phyloP scores from a whole-genome alignment of 2,329 filamentous ascomycete genomes.

The Trichoderma pleuroti region DNA sequence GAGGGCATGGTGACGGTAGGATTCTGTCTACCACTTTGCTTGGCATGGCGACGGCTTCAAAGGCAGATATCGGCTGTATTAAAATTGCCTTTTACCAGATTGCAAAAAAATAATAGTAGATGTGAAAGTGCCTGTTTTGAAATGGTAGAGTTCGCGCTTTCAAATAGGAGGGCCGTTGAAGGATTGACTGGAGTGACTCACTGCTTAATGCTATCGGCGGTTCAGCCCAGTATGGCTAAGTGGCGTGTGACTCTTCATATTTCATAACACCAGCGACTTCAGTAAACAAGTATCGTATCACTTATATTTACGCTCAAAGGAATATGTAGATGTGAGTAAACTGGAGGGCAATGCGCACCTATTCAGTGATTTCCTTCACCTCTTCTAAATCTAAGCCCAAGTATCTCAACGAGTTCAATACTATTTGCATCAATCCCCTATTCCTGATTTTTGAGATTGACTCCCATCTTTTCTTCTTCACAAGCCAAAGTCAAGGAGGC shows the following conservation, averaged over 20 bases:
- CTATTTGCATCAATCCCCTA: neutral
- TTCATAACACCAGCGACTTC: neutral
- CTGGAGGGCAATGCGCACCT: neutral
- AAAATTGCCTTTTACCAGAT: neutral
- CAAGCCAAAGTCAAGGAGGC: neutral
- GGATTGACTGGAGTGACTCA: neutral
- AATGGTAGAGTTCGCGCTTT: neutral
- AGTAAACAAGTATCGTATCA: neutral
- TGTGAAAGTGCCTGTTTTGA: neutral
- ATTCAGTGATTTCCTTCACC: neutral
- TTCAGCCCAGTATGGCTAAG: neutral
- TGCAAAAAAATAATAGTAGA: neutral
- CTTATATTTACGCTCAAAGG: neutral
- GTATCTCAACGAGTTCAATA: neutral
- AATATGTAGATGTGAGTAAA: neutral
- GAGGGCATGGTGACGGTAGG: conserved; percentile 19
- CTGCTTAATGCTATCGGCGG: neutral
- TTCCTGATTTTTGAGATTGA: neutral
- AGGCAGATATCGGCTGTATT: neutral
- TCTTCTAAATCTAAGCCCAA: neutral
- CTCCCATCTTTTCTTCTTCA: neutral
- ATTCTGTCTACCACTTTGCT: neutral
- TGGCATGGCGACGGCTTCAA: neutral
- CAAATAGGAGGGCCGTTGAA: neutral
- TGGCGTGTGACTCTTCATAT: neutral